These are phyloP conservation scores for Bothriochloa decipiens DNA, from an alignment of 176 grass and related monocot species.

Conservation along the genomic window DNA sequence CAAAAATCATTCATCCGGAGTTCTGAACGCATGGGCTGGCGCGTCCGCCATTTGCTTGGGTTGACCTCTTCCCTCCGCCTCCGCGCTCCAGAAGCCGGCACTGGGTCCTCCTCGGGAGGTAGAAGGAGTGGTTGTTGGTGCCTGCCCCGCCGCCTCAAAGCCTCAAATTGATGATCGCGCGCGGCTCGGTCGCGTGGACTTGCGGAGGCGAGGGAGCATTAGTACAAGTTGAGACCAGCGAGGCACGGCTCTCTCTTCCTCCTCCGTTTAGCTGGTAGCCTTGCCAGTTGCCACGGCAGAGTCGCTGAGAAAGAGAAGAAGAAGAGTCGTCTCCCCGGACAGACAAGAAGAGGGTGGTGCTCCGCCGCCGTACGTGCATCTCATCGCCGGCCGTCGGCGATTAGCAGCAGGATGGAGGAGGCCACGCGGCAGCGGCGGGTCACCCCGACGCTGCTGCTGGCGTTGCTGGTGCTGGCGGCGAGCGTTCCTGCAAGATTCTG, in stretches of 20 bases:
- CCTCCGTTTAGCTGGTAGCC: not conserved
- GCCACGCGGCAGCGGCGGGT: constrained; percentile 16
- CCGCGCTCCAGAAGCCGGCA: not conserved
- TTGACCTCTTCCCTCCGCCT: constrained; percentile 41
- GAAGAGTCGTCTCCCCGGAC: not conserved
- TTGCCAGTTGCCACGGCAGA: too few species aligned
- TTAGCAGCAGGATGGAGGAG: not conserved
- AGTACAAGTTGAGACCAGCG: not conserved
- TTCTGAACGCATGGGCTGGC: constrained; percentile 5
- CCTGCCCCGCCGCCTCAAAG: not conserved
- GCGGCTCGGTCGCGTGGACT: constrained; percentile 10
- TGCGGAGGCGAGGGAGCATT: not conserved
- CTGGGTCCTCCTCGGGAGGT: not conserved
- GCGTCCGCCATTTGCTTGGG: not conserved
- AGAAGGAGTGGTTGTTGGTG: not conserved
- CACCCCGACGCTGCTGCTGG: not conserved
- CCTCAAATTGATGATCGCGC: not conserved
- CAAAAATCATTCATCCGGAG: not conserved
- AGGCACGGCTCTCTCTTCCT: not conserved
- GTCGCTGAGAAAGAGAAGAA: not conserved
- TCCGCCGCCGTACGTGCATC: not conserved
- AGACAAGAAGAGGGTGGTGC: not conserved
- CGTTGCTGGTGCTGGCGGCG: constrained; percentile 10
- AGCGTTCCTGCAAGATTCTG: constrained; percentile 7
- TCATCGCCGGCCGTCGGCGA: not conserved